Conservation (phyloP, 306 rosid genomes). For the Astragalus glycyphyllos region DNA sequence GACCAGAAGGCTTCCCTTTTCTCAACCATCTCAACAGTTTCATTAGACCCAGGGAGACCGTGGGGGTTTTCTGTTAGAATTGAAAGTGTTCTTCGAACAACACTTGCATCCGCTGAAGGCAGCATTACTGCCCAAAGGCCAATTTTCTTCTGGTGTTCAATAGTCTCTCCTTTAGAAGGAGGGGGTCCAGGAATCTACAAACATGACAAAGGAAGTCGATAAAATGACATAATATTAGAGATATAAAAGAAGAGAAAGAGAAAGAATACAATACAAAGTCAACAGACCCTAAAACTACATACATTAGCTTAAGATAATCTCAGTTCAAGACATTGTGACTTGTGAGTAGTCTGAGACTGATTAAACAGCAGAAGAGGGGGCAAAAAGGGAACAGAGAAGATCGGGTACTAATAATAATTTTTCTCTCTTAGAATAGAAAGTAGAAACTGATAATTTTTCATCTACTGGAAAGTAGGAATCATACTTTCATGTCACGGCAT, state of each 20-base stretch:
- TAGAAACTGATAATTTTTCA: too few relatives aligned
- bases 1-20: constrained; percentile 82
- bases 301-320: too few relatives aligned
- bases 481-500: too few relatives aligned
- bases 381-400: too few relatives aligned
- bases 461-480: too few relatives aligned
- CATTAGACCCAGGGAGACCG: constrained; percentile 76
- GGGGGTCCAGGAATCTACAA: constrained; percentile 81
- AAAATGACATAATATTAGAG: constrained; percentile 4
- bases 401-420: too few relatives aligned
- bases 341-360: too few relatives aligned
- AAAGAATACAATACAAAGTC: constrained; percentile 7
- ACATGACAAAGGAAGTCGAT: constrained; percentile 16
- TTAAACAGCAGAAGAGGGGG: too few relatives aligned
- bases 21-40: constrained; percentile 52
- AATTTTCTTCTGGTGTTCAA: constrained; percentile 78
- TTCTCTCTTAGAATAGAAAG: too few relatives aligned
- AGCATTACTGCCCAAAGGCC: constrained; percentile 79
- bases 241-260: background rate
- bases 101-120: constrained; percentile 83
- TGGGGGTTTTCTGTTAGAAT: constrained; percentile 62
- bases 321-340: too few relatives aligned
- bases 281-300: background rate
- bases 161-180: constrained; percentile 61
- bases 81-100: constrained; percentile 79